A percentile compares a stretch with the other conserved stretches of the same genome.
Evolutionary conservation across 495 filamentous ascomycete species (phyloP).

Genomic region (Penicillium diatomitis): DNA sequence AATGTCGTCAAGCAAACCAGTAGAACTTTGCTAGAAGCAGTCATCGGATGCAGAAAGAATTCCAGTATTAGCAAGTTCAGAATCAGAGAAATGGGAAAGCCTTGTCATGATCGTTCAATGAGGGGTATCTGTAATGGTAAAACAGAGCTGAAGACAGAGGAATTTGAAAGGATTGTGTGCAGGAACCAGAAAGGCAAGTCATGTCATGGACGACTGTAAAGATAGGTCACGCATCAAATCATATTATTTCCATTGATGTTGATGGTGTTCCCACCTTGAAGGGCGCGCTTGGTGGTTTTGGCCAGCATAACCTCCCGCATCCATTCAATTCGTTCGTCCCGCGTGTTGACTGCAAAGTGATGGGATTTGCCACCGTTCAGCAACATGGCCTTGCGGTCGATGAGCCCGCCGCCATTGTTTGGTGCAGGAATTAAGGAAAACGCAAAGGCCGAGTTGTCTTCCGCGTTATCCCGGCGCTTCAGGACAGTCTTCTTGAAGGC

Average conservation of each 20-base stretch:
- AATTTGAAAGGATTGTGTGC: too few species aligned
- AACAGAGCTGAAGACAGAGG: too few species aligned
- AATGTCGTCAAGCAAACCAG: too few species aligned
- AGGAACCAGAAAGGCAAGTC: too few species aligned
- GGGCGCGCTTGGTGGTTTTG: constrained; percentile 67
- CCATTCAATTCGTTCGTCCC: constrained; percentile 93
- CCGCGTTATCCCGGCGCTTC: constrained; percentile 41
- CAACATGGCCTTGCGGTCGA: constrained; percentile 43
- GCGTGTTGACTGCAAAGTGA: constrained; percentile 79
- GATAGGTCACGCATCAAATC: too few species aligned
- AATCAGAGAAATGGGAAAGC: too few species aligned
- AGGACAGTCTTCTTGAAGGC: constrained; percentile 82
- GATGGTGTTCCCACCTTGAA: constrained; percentile 71
- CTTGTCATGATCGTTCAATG: too few species aligned
- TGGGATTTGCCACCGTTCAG: constrained; percentile 61
- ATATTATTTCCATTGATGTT: constrained; percentile 76
- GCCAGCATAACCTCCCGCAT: constrained; percentile 97
- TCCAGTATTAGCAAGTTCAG: too few species aligned
- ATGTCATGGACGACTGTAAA: too few species aligned
- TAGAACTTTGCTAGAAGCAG: too few species aligned
- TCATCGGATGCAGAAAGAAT: too few species aligned
- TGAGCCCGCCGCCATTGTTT: constrained; percentile 22
- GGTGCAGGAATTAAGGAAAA: constrained; percentile 84
- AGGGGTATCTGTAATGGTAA: too few species aligned
- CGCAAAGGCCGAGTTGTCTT: constrained; percentile 58